phyloP scores from a whole-genome alignment of 345 rosid genomes.

The Citrus sinensis region DVS_A1.0 CM039169.1:33948001-33948500 shows the following conservation, averaged over 20 bases:
- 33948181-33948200: neutral
- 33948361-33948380: neutral
- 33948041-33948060: neutral
- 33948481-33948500: constrained; percentile 87
- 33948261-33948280: neutral
- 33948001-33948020: neutral
- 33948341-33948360: neutral
- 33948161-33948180: neutral
- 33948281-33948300: neutral
- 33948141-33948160: neutral
- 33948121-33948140: neutral
- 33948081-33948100: neutral
- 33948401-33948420: constrained; percentile 6
- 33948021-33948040: neutral
- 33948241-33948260: neutral
- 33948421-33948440: constrained; percentile 76
- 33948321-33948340: neutral
- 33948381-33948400: neutral
- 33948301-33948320: neutral
- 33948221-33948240: neutral
- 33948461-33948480: constrained; percentile 89
- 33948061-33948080: no score
- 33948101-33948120: neutral
- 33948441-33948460: constrained; percentile 91
- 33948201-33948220: neutral